Base-by-base conservation (phyloP, 352 stramenopile genomes). In the Phytophthora idaei region DNA sequence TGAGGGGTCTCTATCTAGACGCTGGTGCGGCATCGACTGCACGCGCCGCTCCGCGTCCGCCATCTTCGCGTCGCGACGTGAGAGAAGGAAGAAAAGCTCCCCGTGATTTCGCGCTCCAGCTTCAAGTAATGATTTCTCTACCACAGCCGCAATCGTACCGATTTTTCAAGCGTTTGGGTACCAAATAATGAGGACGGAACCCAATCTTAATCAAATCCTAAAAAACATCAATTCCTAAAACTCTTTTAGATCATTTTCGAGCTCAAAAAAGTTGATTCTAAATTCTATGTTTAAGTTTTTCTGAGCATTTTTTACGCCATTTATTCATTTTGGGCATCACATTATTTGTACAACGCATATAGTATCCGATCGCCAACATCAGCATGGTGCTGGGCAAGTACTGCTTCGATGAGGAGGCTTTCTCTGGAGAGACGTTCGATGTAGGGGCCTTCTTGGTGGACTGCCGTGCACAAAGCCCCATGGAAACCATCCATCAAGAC, bases 401-500 rank as follows among this genome's bases (percentile, higher is more conserved):
- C 68, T 96, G 88, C 76, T 96, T 96, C 73, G 81, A 92, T 69
- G 85, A 85, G 58, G 76, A 92, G 56, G 84, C 75, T 55, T 94
- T 96, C 74, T 78, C 85, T 44, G 80, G 66, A n/a, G 87, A 93
- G 45, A 70, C 61, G 34, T 96, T 96, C 72, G 73, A 90, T 9
- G 78, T 90, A 42, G 61, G 62, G 45, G 61, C 57, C 8, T 94
- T 96, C 61, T 73, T 96, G 36, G 86, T 95, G 72, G 84, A 89
- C 37, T 95, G 85, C 50, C 80, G 87, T 32, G 69, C 81, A 37
- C 83, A 74, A 27, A 90, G 75, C 59, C 84, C 87, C 27, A 94
- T 96, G 85, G 89, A 93, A 61, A 93, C 83, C 2, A 87, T 96
- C 50, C 81, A 95, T 54, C 78, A 91, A 60, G 89, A 96, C 64